Evolutionary conservation across 352 stramenopile genomes (phyloP).

Genomic region (Globisporangium abappressorium): DNA sequence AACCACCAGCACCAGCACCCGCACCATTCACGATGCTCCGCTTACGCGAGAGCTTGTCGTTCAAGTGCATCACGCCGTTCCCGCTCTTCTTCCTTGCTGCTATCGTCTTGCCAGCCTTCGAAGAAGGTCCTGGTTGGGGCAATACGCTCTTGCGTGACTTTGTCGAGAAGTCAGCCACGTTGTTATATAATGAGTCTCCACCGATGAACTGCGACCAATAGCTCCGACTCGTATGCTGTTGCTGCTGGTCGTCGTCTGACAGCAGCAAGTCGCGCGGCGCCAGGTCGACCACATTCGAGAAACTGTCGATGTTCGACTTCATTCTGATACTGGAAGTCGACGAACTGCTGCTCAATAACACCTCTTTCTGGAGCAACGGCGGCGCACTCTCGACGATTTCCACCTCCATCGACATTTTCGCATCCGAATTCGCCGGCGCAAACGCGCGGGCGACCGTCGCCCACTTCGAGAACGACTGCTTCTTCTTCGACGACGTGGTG

Average conservation of each 20-base stretch:
- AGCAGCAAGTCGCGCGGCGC: background rate
- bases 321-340: constrained; percentile 16
- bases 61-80: constrained; percentile 9
- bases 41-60: constrained; percentile 22
- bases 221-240: constrained; percentile 5
- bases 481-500: constrained; percentile 17
- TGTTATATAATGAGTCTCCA: background rate
- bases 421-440: constrained; percentile 4
- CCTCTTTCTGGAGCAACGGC: constrained; percentile 16
- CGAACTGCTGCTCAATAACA: background rate
- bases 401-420: constrained; percentile 22
- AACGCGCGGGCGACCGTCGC: constrained; percentile 39
- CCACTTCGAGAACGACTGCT: constrained; percentile 39
- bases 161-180: background rate
- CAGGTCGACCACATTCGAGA: constrained; percentile 32
- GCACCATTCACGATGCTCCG: background rate
- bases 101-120: background rate
- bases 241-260: background rate
- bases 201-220: constrained; percentile 4
- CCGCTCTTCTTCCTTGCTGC: constrained; percentile 8
- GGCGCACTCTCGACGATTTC: constrained; percentile 24
- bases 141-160: background rate
- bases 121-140: background rate
- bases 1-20: background rate
- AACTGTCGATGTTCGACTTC: constrained; percentile 49